A percentile compares a stretch with the other conserved stretches of the same genome.
These are phyloP conservation scores for Lathyrus sativus DNA, from an alignment of 306 rosid genomes.

Conservation along the genomic window DNA sequence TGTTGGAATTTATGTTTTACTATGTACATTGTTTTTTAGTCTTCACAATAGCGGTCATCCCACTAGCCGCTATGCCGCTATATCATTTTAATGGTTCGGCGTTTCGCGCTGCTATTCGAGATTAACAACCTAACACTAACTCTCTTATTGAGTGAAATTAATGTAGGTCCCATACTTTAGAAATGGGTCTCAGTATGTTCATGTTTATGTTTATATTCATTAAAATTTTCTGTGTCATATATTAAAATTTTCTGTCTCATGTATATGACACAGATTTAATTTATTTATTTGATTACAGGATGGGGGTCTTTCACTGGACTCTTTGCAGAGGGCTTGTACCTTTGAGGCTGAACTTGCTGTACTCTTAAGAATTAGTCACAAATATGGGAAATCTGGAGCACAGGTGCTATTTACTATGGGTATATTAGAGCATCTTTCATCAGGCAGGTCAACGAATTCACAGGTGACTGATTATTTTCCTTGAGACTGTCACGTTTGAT, in stretches of 20 bases:
- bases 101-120: too few relatives aligned
- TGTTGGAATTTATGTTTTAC: too few relatives aligned
- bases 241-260: neutral
- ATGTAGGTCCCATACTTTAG: too few relatives aligned
- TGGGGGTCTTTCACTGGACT: slow-evolving; percentile 72
- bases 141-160: too few relatives aligned
- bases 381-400: slow-evolving; percentile 91
- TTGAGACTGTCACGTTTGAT: slow-evolving; percentile 18
- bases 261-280: slow-evolving; percentile 16
- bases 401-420: slow-evolving; percentile 87
- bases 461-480: slow-evolving; percentile 51
- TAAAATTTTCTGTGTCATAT: neutral
- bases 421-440: slow-evolving; percentile 78
- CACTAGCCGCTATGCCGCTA: too few relatives aligned
- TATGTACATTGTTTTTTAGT: too few relatives aligned
- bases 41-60: too few relatives aligned
- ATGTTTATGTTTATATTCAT: slow-evolving; percentile 21
- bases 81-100: too few relatives aligned
- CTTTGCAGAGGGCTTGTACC: slow-evolving; percentile 83
- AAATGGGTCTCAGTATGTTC: neutral
- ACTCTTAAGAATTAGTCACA: slow-evolving; percentile 77
- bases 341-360: slow-evolving; percentile 91
- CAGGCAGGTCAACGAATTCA: slow-evolving; percentile 66
- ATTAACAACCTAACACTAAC: too few relatives aligned
- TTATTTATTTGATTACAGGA: slow-evolving; percentile 51